Evolutionary conservation across 306 rosid genomes (phyloP), one percentile per base, ranked within the genome.

Genomic region (Notholithocarpus densiflorus): DNA sequence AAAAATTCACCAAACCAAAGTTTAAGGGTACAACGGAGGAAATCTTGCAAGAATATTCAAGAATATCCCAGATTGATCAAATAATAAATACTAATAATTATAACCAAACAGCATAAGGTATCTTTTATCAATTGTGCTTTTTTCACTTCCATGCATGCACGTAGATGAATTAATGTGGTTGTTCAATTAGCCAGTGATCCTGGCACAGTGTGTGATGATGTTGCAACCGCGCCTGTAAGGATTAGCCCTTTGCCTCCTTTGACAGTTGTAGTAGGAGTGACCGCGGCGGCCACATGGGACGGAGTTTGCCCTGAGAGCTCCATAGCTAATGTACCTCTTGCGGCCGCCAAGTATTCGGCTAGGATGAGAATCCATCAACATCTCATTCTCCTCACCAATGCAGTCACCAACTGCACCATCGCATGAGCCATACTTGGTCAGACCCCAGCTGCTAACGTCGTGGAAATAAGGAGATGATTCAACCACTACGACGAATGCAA

Each of bases 241-340:
- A 74, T 90, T 90, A 54, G 80, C 91, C 77, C 15, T 23, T 1
- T 61, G 74, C 4, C 75, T 27, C 5, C 31, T 31, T 27, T 75
- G 74, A 61, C 92, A 88, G 62, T 80, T 79, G 60, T 90, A 90
- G 74, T 90, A 90, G 14, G 95, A 90, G 3, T 9, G 15, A 31
- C 92, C 95, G 0, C 88, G 89, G 13, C 82, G 82, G 19, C 69
- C 76, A 23, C 87, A 84, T 2, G 92, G 92, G 9, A 81, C 51
- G 0, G 34, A 21, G 68, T 89, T 72, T 0, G 69, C 24, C 52
- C 1, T 76, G 6, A 90, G 75, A 11, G 91, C 87, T 2, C 60
- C 68, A 31, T 89, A 89, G 43, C 87, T 34, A 1, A 89, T 82
- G 83, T 32, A 87, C 55, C 29, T 71, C 2, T 10, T 2, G 1